Conservation (phyloP, 345 rosid species). For the Cardamine occulta region DNA sequence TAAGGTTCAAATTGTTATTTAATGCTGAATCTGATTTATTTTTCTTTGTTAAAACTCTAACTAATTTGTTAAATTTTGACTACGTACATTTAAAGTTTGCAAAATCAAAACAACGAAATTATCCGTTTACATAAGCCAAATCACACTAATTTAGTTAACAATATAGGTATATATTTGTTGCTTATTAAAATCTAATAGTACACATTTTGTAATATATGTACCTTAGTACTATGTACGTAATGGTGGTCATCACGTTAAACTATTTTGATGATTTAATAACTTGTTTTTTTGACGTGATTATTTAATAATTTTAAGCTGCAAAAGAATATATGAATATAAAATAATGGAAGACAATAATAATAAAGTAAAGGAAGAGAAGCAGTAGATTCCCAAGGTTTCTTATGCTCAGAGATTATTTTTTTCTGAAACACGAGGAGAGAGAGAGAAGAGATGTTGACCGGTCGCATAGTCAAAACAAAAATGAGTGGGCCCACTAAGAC, state of each 20-base stretch:
- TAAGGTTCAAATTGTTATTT: background rate
- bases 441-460: constrained; percentile 52
- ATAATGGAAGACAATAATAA: background rate
- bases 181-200: constrained; percentile 3
- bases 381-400: constrained; percentile 50
- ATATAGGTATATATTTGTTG: background rate
- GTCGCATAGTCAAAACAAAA: constrained; percentile 46
- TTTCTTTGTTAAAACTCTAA: background rate
- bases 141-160: background rate
- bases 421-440: constrained; percentile 29
- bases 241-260: constrained; percentile 25
- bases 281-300: background rate
- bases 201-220: constrained; percentile 4
- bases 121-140: background rate
- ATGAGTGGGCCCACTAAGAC: constrained; percentile 33
- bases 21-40: background rate
- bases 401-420: constrained; percentile 33
- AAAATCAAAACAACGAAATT: background rate
- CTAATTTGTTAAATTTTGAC: background rate
- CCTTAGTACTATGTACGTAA: constrained; percentile 12
- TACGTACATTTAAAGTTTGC: background rate
- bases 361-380: constrained; percentile 5
- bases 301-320: constrained; percentile 20
- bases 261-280: constrained; percentile 6
- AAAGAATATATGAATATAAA: background rate